These are phyloP conservation scores for Dactylonectria estremocensis DNA, from an alignment of 2,329 filamentous ascomycete genomes.

Conservation along the genomic window DNA sequence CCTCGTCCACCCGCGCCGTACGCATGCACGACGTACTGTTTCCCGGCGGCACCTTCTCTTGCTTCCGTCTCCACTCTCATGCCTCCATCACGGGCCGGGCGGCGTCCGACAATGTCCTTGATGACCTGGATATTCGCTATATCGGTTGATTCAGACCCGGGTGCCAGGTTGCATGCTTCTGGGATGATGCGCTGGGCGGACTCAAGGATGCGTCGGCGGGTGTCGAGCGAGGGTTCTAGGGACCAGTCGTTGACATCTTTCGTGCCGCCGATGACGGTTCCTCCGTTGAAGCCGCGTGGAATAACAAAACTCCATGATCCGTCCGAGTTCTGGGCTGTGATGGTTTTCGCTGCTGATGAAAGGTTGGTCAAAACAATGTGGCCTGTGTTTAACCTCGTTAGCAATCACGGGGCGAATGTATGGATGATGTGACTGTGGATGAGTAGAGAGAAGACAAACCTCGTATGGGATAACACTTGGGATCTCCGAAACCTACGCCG, in stretches of 20 bases:
- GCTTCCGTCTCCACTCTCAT: slow-evolving; percentile 58
- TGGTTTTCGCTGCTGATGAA: slow-evolving; percentile 51
- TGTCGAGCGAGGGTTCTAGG: slow-evolving; percentile 61
- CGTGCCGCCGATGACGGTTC: slow-evolving; percentile 77
- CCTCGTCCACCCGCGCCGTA: slow-evolving; percentile 75
- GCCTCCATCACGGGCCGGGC: slow-evolving; percentile 62
- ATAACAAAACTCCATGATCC: slow-evolving; percentile 76
- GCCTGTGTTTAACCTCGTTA: slow-evolving; percentile 44
- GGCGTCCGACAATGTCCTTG: slow-evolving; percentile 62
- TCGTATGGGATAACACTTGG: slow-evolving; percentile 53
- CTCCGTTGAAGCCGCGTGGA: slow-evolving; percentile 73
- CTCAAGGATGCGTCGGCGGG: slow-evolving; percentile 54
- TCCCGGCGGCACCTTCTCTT: slow-evolving; percentile 17
- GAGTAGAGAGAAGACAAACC: slow-evolving; percentile 36
- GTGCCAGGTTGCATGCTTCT: slow-evolving; percentile 20
- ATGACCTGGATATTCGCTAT: slow-evolving; percentile 57
- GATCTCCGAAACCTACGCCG: slow-evolving; percentile 53
- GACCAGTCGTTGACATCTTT: slow-evolving; percentile 74
- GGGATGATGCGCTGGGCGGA: slow-evolving; percentile 33
- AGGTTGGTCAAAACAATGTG: slow-evolving; percentile 58
- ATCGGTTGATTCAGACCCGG: background rate
- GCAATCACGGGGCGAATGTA: background rate
- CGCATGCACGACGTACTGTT: slow-evolving; percentile 63
- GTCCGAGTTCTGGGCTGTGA: slow-evolving; percentile 75
- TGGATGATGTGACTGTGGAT: background rate